Conservation (phyloP, 2,329 filamentous ascomycete species). For the Aspergillus ibericus region DNA sequence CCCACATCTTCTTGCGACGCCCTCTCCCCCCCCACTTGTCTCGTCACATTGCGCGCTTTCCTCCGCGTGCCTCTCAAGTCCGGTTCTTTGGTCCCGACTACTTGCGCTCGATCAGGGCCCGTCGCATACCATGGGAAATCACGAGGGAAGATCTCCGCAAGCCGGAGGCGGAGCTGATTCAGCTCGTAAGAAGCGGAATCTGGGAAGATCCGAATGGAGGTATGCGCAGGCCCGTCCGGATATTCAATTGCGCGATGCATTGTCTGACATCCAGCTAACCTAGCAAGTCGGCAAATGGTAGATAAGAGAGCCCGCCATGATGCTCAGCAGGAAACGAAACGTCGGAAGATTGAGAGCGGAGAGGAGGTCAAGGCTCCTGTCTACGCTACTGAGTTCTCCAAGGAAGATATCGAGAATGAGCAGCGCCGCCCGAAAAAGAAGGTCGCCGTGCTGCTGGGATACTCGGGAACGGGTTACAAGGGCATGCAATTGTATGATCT, state of each 20-base stretch:
- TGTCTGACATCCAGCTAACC: slow-evolving; percentile 45
- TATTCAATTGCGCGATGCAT: neutral
- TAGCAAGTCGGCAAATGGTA: slow-evolving; percentile 52
- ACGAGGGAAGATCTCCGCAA: slow-evolving; percentile 31
- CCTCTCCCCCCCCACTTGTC: neutral
- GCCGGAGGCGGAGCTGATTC: slow-evolving; percentile 33
- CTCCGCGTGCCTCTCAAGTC: neutral
- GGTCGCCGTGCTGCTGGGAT: slow-evolving; percentile 92
- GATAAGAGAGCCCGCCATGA: slow-evolving; percentile 55
- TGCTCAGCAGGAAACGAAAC: slow-evolving; percentile 55
- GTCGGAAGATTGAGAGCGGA: slow-evolving; percentile 53
- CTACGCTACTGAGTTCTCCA: slow-evolving; percentile 61
- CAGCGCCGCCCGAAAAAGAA: slow-evolving; percentile 90
- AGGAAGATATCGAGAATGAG: slow-evolving; percentile 86
- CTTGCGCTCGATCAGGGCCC: neutral
- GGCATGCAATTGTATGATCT: slow-evolving; percentile 76
- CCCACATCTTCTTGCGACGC: slow-evolving; percentile 20
- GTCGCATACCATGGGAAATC: slow-evolving; percentile 33
- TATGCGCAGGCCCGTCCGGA: slow-evolving; percentile 38
- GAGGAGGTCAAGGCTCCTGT: slow-evolving; percentile 46
- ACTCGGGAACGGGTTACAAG: slow-evolving; percentile 93
- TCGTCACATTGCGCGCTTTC: neutral
- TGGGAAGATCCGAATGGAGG: slow-evolving; percentile 67
- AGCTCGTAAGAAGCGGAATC: slow-evolving; percentile 63
- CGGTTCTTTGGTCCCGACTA: neutral